These are phyloP conservation scores for Rutstroemia sp. DNA, from an alignment of 2,329 filamentous ascomycete genomes.

Conservation along the genomic window DNA sequence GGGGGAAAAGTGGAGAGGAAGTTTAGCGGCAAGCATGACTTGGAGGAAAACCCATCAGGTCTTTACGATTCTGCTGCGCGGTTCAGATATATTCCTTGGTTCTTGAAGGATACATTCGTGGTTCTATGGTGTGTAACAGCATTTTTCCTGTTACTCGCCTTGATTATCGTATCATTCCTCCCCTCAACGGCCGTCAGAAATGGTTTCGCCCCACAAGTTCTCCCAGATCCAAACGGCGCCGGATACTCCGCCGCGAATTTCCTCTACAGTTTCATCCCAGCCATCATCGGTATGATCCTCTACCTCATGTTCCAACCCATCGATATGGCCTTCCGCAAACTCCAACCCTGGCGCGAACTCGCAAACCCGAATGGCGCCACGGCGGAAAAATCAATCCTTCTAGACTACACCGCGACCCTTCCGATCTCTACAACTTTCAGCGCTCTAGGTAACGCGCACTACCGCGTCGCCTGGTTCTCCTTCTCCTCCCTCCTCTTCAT, in stretches of 20 bases:
- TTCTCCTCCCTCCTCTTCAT: conserved; percentile 51
- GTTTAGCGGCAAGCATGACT: conserved; percentile 17
- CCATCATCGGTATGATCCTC: conserved; percentile 57
- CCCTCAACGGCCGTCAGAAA: conserved; percentile 54
- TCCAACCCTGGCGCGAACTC: conserved; percentile 65
- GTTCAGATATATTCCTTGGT: conserved; percentile 69
- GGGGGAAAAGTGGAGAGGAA: conserved; percentile 40
- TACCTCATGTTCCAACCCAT: conserved; percentile 61
- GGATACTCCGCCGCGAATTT: conserved; percentile 87
- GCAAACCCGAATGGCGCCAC: conserved; percentile 47
- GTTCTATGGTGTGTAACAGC: conserved; percentile 56
- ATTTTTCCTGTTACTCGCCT: conserved; percentile 55
- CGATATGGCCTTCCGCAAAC: conserved; percentile 56
- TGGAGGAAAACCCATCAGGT: conserved; percentile 21
- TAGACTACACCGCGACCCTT: conserved; percentile 59
- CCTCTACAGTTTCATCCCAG: conserved; percentile 71
- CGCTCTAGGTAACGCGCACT: conserved; percentile 52
- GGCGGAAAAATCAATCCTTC: conserved; percentile 56
- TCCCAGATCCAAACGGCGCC: conserved; percentile 47
- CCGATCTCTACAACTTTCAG: conserved; percentile 52
- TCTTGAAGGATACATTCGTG: conserved; percentile 59
- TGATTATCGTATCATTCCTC: conserved; percentile 74
- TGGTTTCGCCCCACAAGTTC: conserved; percentile 66
- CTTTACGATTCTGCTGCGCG: conserved; percentile 36
- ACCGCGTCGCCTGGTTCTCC: conserved; percentile 55